These are phyloP conservation scores for Rhizopogon sp. DNA, from an alignment of 768 basidiomycete species.

Conservation along the genomic window DNA sequence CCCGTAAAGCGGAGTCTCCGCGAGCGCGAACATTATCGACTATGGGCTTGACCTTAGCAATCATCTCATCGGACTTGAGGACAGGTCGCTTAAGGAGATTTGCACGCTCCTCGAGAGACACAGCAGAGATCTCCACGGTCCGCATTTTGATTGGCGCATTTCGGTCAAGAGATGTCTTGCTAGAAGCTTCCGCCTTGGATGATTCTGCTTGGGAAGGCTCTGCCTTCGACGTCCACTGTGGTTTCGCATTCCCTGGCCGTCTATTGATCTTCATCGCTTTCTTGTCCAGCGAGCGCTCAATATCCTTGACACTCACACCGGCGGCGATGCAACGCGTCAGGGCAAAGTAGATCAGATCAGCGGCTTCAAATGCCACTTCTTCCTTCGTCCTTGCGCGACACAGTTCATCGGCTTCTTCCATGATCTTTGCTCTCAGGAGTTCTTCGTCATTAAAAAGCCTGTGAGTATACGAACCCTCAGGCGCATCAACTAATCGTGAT, in stretches of 20 bases:
- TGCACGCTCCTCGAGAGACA: slow-evolving; percentile 49
- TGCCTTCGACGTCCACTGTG: slow-evolving; percentile 49
- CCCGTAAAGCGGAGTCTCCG: slow-evolving; percentile 84
- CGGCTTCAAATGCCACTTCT: slow-evolving; percentile 91
- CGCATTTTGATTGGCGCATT: slow-evolving; percentile 71
- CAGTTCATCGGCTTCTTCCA: slow-evolving; percentile 98
- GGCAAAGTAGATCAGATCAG: slow-evolving; percentile 91
- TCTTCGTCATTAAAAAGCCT: slow-evolving; percentile 78
- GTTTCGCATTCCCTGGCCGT: slow-evolving; percentile 88
- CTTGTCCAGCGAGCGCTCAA: slow-evolving; percentile 76
- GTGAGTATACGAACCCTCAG: slow-evolving; percentile 88
- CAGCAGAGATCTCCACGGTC: slow-evolving; percentile 51
- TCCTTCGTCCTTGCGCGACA: slow-evolving; percentile 73
- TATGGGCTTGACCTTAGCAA: slow-evolving; percentile 90
- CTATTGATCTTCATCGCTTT: slow-evolving; percentile 87
- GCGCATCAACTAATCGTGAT: slow-evolving; percentile 68
- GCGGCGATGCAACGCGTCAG: slow-evolving; percentile 78
- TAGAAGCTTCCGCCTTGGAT: slow-evolving; percentile 11
- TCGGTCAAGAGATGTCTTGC: slow-evolving; percentile 15
- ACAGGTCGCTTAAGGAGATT: slow-evolving; percentile 84
- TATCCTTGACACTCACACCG: slow-evolving; percentile 78
- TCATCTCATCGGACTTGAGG: slow-evolving; percentile 57
- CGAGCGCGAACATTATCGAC: slow-evolving; percentile 78
- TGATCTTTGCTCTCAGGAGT: slow-evolving; percentile 89
- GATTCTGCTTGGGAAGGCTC: slow-evolving; percentile 10